Base-by-base conservation (phyloP, 169 alveolate genomes). In the Plasmodium coatneyi region DNA sequence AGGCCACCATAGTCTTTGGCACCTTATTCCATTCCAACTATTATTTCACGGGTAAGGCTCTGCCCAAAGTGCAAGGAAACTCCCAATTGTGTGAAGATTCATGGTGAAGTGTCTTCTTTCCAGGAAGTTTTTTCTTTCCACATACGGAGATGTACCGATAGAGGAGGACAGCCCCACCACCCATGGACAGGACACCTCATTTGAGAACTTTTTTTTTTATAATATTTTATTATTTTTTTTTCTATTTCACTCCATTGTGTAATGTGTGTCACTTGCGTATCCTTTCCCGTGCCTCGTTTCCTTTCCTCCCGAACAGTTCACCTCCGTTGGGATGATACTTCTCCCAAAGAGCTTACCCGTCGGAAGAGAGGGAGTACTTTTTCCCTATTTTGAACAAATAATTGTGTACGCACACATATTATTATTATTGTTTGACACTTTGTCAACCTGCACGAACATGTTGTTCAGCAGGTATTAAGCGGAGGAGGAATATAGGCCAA, bases 21-120 rank as follows among this genome's bases (percentile, higher is more conserved):
- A 80, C 95, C 22, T 81, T 96, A 72, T 74, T 97, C 49, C 98
- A 97, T 71, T 92, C 98, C 10, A 97, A 97, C 83, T 97, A 97
- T 92, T 97, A 97, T 83, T 97, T 97, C 79, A 92, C 98, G 46
- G 98, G 98, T 6, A 96, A 96, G 36, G 92, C 96, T 0, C 82
- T 97, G 30, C 98, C 98, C 43, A 97, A 97, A 83, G 95, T 95
- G 25, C 96, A 96, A 70, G 97, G 97, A 6, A 95, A 97, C 71
- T 91, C 98, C 1, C 98, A 97, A 54, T 94, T 97, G 34, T 96
- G 97, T 89, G 97, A 97, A 71, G 98, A 97, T 84, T 95, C 96
- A 71, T 93, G 92, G 95, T 92, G 87, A 87, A 10, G 71, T 56
- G 71, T 56, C 43, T 19, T 14, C 22, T 5, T 7, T 4, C 70